A percentile compares a stretch with the other conserved stretches of the same genome.
Conservation (phyloP, 306 rosid genomes). For the Cucumis melo region DNA sequence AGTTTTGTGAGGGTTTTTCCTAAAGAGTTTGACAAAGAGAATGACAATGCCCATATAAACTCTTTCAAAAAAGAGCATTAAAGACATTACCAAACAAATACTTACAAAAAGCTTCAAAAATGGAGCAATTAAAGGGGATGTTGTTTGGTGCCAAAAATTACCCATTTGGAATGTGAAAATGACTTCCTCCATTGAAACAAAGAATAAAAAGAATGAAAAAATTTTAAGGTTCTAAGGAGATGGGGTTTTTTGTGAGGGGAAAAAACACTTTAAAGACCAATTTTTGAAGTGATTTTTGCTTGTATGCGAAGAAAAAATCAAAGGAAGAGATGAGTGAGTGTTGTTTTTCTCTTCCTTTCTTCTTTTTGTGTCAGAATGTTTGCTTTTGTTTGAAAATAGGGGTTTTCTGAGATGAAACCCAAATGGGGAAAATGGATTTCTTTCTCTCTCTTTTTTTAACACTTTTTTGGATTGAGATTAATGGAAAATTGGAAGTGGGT, state of each 20-base stretch:
- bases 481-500: neutral
- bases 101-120: conserved; percentile 30
- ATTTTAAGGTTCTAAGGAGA: neutral
- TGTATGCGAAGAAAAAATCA: conserved; percentile 37
- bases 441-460: too few species aligned
- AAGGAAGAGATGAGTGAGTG: neutral
- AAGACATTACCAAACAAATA: conserved; percentile 56
- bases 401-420: neutral
- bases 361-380: neutral
- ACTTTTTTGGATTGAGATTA: too few species aligned
- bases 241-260: conserved; percentile 18
- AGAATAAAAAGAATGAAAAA: neutral
- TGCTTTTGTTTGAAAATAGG: neutral
- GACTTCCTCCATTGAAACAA: conserved; percentile 21
- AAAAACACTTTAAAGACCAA: conserved; percentile 19
- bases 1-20: conserved; percentile 38
- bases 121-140: conserved; percentile 52
- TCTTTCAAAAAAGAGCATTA: conserved; percentile 66
- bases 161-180: conserved; percentile 26
- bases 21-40: conserved; percentile 34
- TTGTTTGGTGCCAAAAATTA: conserved; percentile 41
- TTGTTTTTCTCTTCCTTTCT: too few species aligned
- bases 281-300: conserved; percentile 34
- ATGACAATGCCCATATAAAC: conserved; percentile 77
- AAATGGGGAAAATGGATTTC: neutral